Base-by-base conservation (phyloP, 331 rosid genomes). In the Telfairia occidentalis region DNA sequence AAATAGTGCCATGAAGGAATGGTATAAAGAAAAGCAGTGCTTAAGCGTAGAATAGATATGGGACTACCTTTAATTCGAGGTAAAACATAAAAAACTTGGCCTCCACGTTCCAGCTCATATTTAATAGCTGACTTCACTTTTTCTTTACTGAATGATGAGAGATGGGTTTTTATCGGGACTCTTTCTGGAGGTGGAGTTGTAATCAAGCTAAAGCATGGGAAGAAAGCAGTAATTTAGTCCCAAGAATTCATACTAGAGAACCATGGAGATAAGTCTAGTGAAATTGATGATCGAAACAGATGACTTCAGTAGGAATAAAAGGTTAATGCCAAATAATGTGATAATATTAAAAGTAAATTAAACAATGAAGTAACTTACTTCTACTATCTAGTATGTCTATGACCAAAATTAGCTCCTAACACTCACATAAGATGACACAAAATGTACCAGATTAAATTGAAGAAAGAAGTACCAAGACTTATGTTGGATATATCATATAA, bases 161-260 rank as follows among this genome's bases (percentile, higher is more conserved):
- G 96, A 77, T 91, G 92, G 81, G 97, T 91, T 84, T 83, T 88
- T 79, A 94, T 94, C 7, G 98, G 97, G 64, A 91, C 90, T 81
- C 98, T 87, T 90, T 94, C 98, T 35, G 97, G 97, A 61, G 98
- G 98, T 73, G 98, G 96, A 81, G 98, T 94, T 53, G 97, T 78
- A 74, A 94, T 94, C 88, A 94, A 87, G 86, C 98, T 94, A 92
- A 74, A 87, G 91, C 67, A 86, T 58, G 34, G 29, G 70, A 69
- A 66, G 61, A 21, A 48, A 35, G 67, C 45, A 30, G 21, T 11
- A 13, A 45, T 69, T 49, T 18, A 71, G 58, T 48, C 19, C 5
- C n/a, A 9, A 71, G 8, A 71, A 29, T 21, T 28, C 60, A 28
- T 71, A 28, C 3, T 35, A 40, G n/a, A 23, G 73, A 9, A 21